Evolutionary conservation across 2,329 filamentous ascomycete genomes (phyloP), one percentile per base, ranked within the genome.

Genomic region (Mycocentrospora acerina): DNA sequence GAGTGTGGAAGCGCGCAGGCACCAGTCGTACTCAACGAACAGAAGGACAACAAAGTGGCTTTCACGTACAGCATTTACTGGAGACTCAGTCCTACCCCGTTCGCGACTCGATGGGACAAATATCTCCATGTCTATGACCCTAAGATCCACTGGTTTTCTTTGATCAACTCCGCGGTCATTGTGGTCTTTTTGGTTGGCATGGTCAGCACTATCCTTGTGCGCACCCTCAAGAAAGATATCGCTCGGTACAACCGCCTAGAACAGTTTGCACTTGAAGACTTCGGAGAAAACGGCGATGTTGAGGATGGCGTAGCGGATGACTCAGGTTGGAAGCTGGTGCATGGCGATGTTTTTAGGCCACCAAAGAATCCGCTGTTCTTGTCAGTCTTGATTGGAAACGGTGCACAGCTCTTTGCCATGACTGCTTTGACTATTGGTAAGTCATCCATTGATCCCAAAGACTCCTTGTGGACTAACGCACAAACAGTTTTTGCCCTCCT

Each of bases 41-140:
- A 78, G 4, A 75, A 74, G 2, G 76, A 79, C 11, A 89, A 79
- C 14, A 71, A 78, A 14, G 88, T 96, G 15, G 80, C 82, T 2
- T 98, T 88, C 73, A 95, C 90, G 4, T 98, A 98, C 72, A 89
- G 86, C 51, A 88, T 97, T 11, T 86, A 85, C 69, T 98, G 93
- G 93, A 80, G 78, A 40, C 81, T 83, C 52, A 96, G 90, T 1
- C 63, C 78, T 1, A 97, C 90, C 1, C 88, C 86, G 1, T 98
- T 95, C 85, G 93, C 93, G 18, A 98, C 93, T 10, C 82, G 93
- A 50, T 98, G 93, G 93, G 93, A 98, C 76, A 97, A 95, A 71
- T 97, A 97, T 65, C 78, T 98, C 24, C 91, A 97, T 61, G 91
- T 98, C 19, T 94, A 90, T 62, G 90, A 97, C 67, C 90, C 93